These are phyloP conservation scores for Monilinia polystroma DNA, from an alignment of 2,329 filamentous ascomycete species.

Conservation along the genomic window DNA sequence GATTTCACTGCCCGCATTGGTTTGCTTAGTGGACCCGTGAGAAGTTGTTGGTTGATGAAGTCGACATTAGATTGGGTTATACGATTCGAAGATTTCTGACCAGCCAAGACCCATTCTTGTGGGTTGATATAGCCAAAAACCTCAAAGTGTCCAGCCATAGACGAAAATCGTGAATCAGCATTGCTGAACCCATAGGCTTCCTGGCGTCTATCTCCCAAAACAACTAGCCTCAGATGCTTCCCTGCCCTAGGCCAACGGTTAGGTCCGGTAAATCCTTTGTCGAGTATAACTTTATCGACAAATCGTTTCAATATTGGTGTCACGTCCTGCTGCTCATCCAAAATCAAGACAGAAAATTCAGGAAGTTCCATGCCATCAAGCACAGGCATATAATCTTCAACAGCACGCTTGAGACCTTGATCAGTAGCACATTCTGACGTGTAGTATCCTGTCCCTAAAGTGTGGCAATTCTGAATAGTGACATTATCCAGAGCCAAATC, in stretches of 20 bases:
- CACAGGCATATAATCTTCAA: slow-evolving; percentile 11
- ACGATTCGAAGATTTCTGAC: slow-evolving; percentile 18
- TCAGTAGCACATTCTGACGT: slow-evolving; percentile 19
- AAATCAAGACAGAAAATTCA: slow-evolving; percentile 15
- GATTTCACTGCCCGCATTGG: slow-evolving; percentile 18
- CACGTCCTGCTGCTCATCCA: slow-evolving; percentile 22
- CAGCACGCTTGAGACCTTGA: slow-evolving; percentile 21
- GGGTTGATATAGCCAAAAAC: slow-evolving; percentile 18
- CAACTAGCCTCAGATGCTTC: background rate
- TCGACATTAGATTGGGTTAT: slow-evolving; percentile 20
- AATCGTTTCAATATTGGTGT: slow-evolving; percentile 21
- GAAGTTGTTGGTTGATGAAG: slow-evolving; percentile 20
- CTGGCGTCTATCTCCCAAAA: slow-evolving; percentile 16
- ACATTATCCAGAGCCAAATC: slow-evolving; percentile 14
- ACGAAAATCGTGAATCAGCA: slow-evolving; percentile 19
- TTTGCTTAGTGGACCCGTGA: background rate
- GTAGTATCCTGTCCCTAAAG: slow-evolving; percentile 12
- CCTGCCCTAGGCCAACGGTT: background rate
- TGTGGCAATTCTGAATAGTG: slow-evolving; percentile 12
- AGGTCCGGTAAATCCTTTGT: slow-evolving; percentile 3
- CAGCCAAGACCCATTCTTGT: slow-evolving; percentile 10
- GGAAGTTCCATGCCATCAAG: slow-evolving; percentile 14
- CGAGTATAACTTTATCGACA: slow-evolving; percentile 18
- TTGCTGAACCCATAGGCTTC: slow-evolving; percentile 19
- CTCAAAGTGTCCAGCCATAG: slow-evolving; percentile 11